Base-by-base conservation (phyloP, 2,329 filamentous ascomycete species). In the Pleomassaria siparia region DNA sequence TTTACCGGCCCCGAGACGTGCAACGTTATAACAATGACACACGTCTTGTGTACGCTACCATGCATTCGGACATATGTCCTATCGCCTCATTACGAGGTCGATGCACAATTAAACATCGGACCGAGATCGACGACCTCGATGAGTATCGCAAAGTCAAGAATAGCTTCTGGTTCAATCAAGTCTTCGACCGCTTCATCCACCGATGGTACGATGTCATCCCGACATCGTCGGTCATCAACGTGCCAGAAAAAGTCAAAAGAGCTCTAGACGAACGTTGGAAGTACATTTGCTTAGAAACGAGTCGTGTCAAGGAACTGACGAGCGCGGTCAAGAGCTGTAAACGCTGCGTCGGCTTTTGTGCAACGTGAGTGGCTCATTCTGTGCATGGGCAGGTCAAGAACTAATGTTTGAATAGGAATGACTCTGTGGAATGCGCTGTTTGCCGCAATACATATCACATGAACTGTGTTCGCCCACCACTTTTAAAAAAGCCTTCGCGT, bases 101-200 rank as follows among this genome's bases (percentile, higher is more conserved):
- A 75, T 97, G 92, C 72, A 84, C 86, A 56, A 94, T 99, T 70
- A 81, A 83, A 70, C 94, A 99, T 76, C 85, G 89, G 60, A 88
- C 85, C 54, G 91, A 97, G 69, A 92, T 97, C 51, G 74, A 82
- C 28, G 86, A 88, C 64, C 75, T 96, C 57, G 89, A 95, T 47
- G 83, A 86, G 43, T 96, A 91, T 69, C 88, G 91, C 67, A 92
- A 88, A 70, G 83, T 79, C 21, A 87, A 87, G 60, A 89, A 99
- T 72, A 85, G 81, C 59, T 99, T 99, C 71, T 99, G 91, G 88
- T 99, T 89, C 70, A 92, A 96, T 64, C 95, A 96, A 69, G 83
- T 97, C 61, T 97, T 95, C 72, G 94, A 99, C 74, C 88, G 94
- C 49, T 99, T 97, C 75, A 97, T 99, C 55, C 91, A 96, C 68